phyloP scores from a whole-genome alignment of 192 early-diverging fungal species.

The Coemansia sp. region DNA sequence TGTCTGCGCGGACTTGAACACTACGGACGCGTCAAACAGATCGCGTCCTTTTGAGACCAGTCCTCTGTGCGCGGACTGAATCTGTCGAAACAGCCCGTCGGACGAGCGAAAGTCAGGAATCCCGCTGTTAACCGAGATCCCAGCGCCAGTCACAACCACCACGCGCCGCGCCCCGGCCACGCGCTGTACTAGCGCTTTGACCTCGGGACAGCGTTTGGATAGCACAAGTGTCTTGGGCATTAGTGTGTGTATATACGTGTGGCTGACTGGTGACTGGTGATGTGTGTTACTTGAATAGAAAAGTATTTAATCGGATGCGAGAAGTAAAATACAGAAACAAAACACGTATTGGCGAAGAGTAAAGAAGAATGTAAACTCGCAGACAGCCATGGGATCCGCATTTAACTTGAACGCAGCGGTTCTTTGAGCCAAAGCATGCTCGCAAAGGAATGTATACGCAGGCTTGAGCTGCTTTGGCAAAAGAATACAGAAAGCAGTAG shows the following conservation, averaged over 20 bases:
- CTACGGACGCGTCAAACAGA: conserved; percentile 85
- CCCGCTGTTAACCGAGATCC: conserved; percentile 89
- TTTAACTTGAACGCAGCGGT: not conserved
- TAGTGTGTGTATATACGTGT: not conserved
- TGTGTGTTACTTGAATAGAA: not conserved
- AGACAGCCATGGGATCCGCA: not conserved
- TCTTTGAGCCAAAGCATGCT: not conserved
- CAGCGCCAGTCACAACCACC: conserved; percentile 77
- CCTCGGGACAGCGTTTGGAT: conserved; percentile 9
- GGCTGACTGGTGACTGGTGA: not conserved
- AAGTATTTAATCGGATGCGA: not conserved
- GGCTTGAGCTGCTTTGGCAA: no score
- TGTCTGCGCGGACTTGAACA: conserved; percentile 70
- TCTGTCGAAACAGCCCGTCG: conserved; percentile 83
- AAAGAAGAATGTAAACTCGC: not conserved
- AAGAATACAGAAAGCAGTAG: not conserved
- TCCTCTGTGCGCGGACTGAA: conserved; percentile 67
- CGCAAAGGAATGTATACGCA: not conserved
- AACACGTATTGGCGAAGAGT: not conserved
- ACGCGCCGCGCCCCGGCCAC: conserved; percentile 38
- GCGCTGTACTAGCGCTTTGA: conserved; percentile 27
- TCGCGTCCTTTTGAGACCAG: conserved; percentile 77
- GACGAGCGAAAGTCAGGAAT: conserved; percentile 97
- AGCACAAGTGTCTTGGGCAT: conserved; percentile 45
- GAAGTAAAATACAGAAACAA: not conserved